These are phyloP conservation scores for Malus sieversii DNA, from an alignment of 306 rosid species.

Conservation along the genomic window DNA sequence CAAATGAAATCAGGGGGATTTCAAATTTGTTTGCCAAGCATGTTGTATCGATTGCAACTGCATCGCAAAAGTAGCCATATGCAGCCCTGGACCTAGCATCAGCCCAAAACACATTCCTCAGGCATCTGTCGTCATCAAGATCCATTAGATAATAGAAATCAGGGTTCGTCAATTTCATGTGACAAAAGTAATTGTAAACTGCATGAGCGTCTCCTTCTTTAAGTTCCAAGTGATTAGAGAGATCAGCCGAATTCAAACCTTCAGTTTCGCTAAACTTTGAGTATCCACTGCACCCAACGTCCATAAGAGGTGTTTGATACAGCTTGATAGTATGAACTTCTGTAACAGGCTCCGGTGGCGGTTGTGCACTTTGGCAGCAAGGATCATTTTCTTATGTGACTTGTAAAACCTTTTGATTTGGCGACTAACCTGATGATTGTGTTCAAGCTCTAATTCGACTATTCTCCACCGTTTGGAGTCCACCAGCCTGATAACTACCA, in stretches of 20 bases:
- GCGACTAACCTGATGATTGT: slow-evolving; percentile 69
- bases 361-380: slow-evolving; percentile 56
- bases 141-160: slow-evolving; percentile 68
- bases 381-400: slow-evolving; percentile 70
- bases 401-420: slow-evolving; percentile 62
- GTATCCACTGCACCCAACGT: slow-evolving; percentile 32
- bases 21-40: slow-evolving; percentile 68
- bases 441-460: slow-evolving; percentile 67
- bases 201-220: too few species aligned
- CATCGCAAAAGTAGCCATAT: slow-evolving; percentile 50
- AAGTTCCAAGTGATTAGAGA: slow-evolving; percentile 43
- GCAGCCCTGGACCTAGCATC: slow-evolving; percentile 68
- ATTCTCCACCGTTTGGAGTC: slow-evolving; percentile 70
- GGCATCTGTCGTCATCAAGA: slow-evolving; percentile 53
- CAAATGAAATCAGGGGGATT: slow-evolving; percentile 62
- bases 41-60: slow-evolving; percentile 53
- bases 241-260: slow-evolving; percentile 38
- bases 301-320: slow-evolving; percentile 44
- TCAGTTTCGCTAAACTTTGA: slow-evolving; percentile 34
- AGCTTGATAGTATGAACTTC: slow-evolving; percentile 68
- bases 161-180: slow-evolving; percentile 34
- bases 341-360: slow-evolving; percentile 45
- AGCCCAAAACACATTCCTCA: slow-evolving; percentile 73
- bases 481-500: slow-evolving; percentile 63
- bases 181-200: too few species aligned